These are phyloP conservation scores for Lepidium aucheri DNA, from an alignment of 345 rosid species.

Conservation along the genomic window DNA sequence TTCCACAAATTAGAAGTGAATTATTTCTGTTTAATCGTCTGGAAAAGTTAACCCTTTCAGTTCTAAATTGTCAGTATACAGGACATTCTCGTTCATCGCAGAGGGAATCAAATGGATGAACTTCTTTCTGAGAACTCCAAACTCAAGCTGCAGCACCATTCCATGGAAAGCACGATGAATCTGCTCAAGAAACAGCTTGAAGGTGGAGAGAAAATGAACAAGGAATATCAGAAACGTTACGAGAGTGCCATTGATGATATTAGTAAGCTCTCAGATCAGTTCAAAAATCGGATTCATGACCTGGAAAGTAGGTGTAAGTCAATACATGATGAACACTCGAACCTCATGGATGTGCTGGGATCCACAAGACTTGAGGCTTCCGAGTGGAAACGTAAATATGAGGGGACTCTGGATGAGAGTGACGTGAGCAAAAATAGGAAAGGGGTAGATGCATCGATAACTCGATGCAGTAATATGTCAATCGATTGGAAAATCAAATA, in stretches of 20 bases:
- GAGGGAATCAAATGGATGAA: conserved; percentile 35
- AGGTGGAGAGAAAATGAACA: conserved; percentile 34
- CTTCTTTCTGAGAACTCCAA: conserved; percentile 37
- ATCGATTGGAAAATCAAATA: conserved; percentile 37
- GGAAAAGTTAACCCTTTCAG: background rate
- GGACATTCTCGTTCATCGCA: conserved; percentile 29
- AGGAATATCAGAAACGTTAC: conserved; percentile 32
- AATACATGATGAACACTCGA: conserved; percentile 32
- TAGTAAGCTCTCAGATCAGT: conserved; percentile 36
- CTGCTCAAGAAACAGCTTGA: conserved; percentile 39
- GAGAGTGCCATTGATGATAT: conserved; percentile 39
- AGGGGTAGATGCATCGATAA: conserved; percentile 2
- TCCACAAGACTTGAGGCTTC: conserved; percentile 36
- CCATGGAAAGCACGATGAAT: conserved; percentile 30
- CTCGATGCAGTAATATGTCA: conserved; percentile 12
- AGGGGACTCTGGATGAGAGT: conserved; percentile 27
- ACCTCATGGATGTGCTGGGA: conserved; percentile 32
- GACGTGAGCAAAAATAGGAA: conserved; percentile 1
- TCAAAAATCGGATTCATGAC: conserved; percentile 29
- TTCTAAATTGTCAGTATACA: conserved; percentile 26
- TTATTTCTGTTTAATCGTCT: background rate
- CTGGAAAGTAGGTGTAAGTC: conserved; percentile 29
- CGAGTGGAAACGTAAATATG: conserved; percentile 38
- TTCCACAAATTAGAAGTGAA: background rate
- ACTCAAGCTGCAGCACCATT: conserved; percentile 29